Conservation (phyloP, 23 red algal species). For the Chondrus crispus region DNA sequence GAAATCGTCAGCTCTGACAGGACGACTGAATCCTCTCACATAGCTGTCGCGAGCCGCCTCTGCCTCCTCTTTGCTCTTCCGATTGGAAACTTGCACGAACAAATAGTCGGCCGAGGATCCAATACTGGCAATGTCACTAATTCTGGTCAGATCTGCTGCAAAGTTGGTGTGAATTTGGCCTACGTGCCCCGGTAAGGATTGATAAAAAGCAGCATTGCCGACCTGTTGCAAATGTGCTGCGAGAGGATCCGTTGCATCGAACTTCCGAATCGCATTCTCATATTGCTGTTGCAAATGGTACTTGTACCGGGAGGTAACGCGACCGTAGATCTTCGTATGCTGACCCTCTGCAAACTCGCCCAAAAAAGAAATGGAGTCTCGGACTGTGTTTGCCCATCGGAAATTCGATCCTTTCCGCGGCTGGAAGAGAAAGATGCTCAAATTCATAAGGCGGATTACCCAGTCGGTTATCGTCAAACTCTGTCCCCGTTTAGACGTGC, state of each 20-base stretch:
- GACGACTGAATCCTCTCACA: not conserved
- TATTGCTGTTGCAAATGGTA: not conserved
- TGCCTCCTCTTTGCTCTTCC: not conserved
- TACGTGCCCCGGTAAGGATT: not conserved
- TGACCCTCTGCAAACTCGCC: not conserved
- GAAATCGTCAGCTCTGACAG: not conserved
- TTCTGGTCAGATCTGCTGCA: not conserved
- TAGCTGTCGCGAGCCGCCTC: not conserved
- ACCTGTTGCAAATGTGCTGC: not conserved
- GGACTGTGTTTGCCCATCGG: not conserved
- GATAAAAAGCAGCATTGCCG: not conserved
- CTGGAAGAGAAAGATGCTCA: not conserved
- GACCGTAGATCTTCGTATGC: not conserved
- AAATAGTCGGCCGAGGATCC: not conserved
- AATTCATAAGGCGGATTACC: not conserved
- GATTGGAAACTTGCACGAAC: not conserved
- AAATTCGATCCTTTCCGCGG: not conserved
- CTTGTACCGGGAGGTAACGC: not conserved
- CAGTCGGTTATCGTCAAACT: no score
- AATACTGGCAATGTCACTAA: not conserved
- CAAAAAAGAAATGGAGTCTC: not conserved
- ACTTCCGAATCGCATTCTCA: not conserved
- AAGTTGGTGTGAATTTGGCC: not conserved
- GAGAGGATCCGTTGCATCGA: not conserved
- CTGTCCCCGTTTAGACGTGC: no score